Percentiles rank a stretch among this genome's conserved stretches.
phyloP scores from a whole-genome alignment of 345 rosid genomes.

The Reutealis trisperma region DNA sequence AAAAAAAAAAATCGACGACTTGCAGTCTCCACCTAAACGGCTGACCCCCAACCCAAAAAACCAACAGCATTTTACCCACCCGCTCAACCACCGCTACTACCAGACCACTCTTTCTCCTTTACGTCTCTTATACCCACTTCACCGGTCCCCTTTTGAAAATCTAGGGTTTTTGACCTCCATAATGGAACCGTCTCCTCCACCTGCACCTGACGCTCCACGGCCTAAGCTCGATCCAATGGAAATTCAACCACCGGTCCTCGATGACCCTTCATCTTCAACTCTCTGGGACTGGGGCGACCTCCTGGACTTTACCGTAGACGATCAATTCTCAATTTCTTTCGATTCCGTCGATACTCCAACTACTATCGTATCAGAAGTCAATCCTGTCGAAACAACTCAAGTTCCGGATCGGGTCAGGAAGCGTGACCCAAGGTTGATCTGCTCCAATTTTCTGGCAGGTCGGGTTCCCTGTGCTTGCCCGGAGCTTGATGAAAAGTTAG shows the following conservation, averaged over 20 bases:
- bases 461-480: constrained; percentile 86
- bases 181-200: constrained; percentile 19
- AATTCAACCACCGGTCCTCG: constrained; percentile 35
- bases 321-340: constrained; percentile 47
- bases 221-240: constrained; percentile 20
- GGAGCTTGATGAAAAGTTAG: constrained; percentile 70
- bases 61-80: not conserved
- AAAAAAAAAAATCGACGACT: not conserved
- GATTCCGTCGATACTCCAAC: constrained; percentile 29
- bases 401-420: constrained; percentile 62
- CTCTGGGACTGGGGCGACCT: constrained; percentile 88
- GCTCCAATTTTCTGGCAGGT: constrained; percentile 90
- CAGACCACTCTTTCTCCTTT: not conserved
- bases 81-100: not conserved
- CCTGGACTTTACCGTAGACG: constrained; percentile 73
- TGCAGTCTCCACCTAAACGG: constrained; percentile 3
- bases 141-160: not conserved
- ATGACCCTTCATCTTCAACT: constrained; percentile 48
- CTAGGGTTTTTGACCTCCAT: not conserved
- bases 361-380: not conserved
- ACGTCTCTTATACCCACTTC: not conserved
- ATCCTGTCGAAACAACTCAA: constrained; percentile 1
- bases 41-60: not conserved
- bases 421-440: constrained; percentile 82
- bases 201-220: not conserved